These are phyloP conservation scores for Inonotus obliquus DNA, from an alignment of 1,284 basidiomycete genomes.

Conservation along the genomic window DNA sequence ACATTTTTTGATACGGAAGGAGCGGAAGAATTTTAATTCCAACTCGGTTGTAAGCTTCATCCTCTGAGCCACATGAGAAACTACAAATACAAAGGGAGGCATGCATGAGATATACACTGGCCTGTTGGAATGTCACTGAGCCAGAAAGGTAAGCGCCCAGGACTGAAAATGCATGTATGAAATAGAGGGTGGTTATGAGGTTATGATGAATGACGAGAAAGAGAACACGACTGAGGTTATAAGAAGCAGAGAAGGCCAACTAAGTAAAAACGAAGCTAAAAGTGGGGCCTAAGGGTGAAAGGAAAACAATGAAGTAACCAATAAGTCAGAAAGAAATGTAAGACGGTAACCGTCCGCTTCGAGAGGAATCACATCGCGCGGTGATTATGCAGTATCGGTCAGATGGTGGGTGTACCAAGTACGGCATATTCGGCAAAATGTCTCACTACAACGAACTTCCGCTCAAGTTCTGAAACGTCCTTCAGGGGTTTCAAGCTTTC, in stretches of 20 bases:
- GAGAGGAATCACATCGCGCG: neutral
- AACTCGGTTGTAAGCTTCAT: neutral
- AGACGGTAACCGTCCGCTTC: neutral
- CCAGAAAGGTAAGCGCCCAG: neutral
- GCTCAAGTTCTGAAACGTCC: too few relatives aligned
- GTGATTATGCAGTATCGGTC: too few relatives aligned
- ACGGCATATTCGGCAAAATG: too few relatives aligned
- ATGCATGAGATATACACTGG: neutral
- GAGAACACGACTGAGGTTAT: neutral
- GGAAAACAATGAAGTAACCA: neutral
- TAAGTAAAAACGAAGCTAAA: neutral
- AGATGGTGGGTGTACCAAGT: too few relatives aligned
- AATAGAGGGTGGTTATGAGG: neutral
- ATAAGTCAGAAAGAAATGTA: neutral
- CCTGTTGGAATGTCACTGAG: neutral
- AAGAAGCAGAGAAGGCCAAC: neutral
- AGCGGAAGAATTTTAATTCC: neutral
- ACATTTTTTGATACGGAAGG: neutral
- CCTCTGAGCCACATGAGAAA: neutral
- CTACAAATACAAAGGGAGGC: neutral
- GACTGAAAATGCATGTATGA: neutral
- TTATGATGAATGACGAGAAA: neutral
- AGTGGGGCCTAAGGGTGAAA: neutral
- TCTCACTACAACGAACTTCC: too few relatives aligned
- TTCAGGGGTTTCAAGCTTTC: neutral